A percentile compares a stretch with the other conserved stretches of the same genome.
Evolutionary conservation across 805 yeast species (phyloP).

Genomic region (Schwanniomyces pseudopolymorphus): DNA sequence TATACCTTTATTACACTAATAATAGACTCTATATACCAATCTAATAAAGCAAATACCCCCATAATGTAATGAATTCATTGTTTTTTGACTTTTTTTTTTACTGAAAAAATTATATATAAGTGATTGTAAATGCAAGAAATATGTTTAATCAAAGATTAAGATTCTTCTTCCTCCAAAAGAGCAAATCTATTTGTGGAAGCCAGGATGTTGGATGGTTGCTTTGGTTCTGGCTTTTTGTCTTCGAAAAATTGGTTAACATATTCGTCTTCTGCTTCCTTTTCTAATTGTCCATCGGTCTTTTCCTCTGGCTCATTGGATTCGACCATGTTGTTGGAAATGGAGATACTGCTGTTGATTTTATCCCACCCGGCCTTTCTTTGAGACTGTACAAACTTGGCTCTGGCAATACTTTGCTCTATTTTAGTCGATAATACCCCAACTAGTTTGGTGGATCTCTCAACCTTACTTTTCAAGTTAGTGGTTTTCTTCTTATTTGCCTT

Average conservation of each 20-base stretch:
- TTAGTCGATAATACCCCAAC: slow-evolving; percentile 59
- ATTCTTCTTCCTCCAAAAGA: slow-evolving; percentile 39
- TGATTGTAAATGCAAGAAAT: not conserved
- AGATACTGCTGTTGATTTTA: slow-evolving; percentile 53
- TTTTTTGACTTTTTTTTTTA: not conserved
- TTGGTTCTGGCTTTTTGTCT: slow-evolving; percentile 10
- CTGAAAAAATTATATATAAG: not conserved
- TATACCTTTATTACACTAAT: not conserved
- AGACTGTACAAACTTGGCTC: slow-evolving; percentile 60
- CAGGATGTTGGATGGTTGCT: slow-evolving; percentile 7
- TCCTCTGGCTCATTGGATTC: slow-evolving; percentile 5
- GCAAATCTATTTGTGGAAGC: slow-evolving; percentile 28
- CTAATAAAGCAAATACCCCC: not conserved
- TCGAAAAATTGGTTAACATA: slow-evolving; percentile 32
- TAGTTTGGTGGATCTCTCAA: slow-evolving; percentile 50
- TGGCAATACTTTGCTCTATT: slow-evolving; percentile 60
- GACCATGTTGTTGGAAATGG: slow-evolving; percentile 12
- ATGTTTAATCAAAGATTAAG: slow-evolving; percentile 9
- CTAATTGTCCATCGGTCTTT: slow-evolving; percentile 21
- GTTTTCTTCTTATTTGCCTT: slow-evolving; percentile 32
- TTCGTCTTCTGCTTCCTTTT: slow-evolving; percentile 36
- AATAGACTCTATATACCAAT: not conserved
- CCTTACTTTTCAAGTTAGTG: slow-evolving; percentile 30
- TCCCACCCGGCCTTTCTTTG: slow-evolving; percentile 77
- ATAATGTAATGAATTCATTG: not conserved